A percentile compares a stretch with the other conserved stretches of the same genome.
Evolutionary conservation across 1,284 basidiomycete genomes (phyloP).

Genomic region (Irpex rosettiformis): DNA sequence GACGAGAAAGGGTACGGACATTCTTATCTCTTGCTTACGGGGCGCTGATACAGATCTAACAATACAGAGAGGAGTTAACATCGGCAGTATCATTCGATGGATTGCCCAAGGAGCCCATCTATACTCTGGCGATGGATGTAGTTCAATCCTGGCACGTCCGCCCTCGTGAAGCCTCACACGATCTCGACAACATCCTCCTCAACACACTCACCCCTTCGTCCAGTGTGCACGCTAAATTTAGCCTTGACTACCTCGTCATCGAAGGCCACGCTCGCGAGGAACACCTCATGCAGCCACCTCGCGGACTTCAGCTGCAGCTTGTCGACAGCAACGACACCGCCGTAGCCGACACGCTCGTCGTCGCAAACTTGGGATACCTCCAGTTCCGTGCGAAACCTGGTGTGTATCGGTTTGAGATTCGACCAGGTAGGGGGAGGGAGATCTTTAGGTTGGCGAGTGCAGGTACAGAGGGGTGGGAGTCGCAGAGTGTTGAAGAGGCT

Average conservation of each 20-base stretch:
- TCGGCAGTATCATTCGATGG: conserved; percentile 49
- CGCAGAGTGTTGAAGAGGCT: conserved; percentile 58
- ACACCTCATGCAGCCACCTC: conserved; percentile 60
- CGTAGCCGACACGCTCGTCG: conserved; percentile 83
- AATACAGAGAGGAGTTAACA: conserved; percentile 48
- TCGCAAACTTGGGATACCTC: conserved; percentile 94
- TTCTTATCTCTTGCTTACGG: background rate
- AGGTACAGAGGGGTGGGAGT: conserved; percentile 82
- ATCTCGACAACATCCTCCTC: conserved; percentile 95
- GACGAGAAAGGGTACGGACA: conserved; percentile 66
- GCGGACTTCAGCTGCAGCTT: conserved; percentile 85
- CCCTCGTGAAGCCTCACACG: conserved; percentile 84
- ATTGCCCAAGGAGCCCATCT: conserved; percentile 70
- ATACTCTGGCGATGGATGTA: conserved; percentile 90
- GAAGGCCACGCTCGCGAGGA: conserved; percentile 91
- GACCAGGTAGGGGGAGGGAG: conserved; percentile 77
- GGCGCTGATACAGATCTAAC: background rate
- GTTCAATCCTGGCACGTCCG: conserved; percentile 91
- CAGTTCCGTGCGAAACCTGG: conserved; percentile 95
- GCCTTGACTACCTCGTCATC: conserved; percentile 87
- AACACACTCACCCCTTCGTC: conserved; percentile 49
- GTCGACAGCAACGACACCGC: conserved; percentile 41
- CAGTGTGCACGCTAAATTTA: conserved; percentile 80
- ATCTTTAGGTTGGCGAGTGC: conserved; percentile 84
- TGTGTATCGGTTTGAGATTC: conserved; percentile 79